These are phyloP conservation scores for Reutealis trisperma DNA, from an alignment of 345 rosid species.

Conservation along the genomic window DNA sequence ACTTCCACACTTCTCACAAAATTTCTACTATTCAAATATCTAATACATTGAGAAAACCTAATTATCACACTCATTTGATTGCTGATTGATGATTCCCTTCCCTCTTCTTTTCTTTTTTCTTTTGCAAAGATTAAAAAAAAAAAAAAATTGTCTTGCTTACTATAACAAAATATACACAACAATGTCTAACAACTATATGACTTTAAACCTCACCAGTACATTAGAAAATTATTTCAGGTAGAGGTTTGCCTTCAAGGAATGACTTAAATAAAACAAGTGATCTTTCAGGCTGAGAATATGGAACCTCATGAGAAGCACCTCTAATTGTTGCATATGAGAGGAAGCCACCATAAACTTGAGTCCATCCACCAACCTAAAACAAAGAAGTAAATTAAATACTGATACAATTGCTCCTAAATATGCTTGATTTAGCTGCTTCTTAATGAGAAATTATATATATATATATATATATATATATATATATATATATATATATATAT, in stretches of 20 bases:
- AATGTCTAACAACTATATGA: neutral
- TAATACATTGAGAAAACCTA: conserved; percentile 1
- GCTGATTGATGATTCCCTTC: neutral
- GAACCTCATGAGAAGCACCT: conserved; percentile 97
- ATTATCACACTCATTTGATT: neutral
- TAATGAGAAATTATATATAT: neutral
- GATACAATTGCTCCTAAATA: neutral
- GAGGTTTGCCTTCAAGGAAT: conserved; percentile 56
- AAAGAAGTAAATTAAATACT: neutral
- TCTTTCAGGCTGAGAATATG: conserved; percentile 94
- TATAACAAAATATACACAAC: neutral
- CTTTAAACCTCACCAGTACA: neutral
- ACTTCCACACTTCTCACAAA: neutral
- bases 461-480: too few species aligned
- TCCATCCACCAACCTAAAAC: conserved; percentile 61
- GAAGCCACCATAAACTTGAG: conserved; percentile 61
- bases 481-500: too few species aligned
- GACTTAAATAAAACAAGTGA: conserved; percentile 84
- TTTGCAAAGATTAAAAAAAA: neutral
- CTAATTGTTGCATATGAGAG: conserved; percentile 79
- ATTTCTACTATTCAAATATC: neutral
- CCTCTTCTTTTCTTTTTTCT: neutral
- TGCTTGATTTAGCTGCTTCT: neutral
- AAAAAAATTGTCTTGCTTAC: neutral
- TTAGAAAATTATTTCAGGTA: conserved; percentile 51